Conservation (phyloP, 192 early-diverging fungal species). For the Irineochytrium annulatum region DNA sequence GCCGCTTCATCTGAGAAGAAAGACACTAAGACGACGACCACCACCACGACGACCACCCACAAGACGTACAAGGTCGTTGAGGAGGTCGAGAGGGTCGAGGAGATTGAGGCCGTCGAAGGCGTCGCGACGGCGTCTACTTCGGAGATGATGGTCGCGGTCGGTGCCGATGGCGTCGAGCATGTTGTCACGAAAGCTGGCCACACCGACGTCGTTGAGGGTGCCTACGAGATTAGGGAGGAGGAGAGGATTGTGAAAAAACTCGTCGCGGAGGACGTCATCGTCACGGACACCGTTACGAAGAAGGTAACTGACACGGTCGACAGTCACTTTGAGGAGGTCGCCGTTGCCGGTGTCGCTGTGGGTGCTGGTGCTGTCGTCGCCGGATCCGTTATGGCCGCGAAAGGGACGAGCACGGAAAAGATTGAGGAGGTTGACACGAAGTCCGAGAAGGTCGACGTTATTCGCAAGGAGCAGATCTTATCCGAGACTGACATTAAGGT, state of each 20-base stretch:
- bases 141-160: not conserved
- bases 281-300: no score
- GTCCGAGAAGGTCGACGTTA: not conserved
- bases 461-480: not conserved
- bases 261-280: no score
- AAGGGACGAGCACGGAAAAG: not conserved
- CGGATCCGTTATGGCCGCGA: constrained; percentile 5
- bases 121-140: not conserved
- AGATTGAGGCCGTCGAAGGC: not conserved
- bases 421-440: not conserved
- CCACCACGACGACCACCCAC: not conserved
- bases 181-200: not conserved
- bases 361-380: constrained; percentile 3
- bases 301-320: no score
- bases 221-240: not conserved
- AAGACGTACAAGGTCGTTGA: not conserved
- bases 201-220: not conserved
- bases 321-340: no score
- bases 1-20: constrained; percentile 3
- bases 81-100: not conserved
- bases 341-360: constrained; percentile 13
- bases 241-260: not conserved
- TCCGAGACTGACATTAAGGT: no score
- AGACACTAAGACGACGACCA: not conserved
- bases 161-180: not conserved